phyloP scores from a whole-genome alignment of 495 filamentous ascomycete species.

The Podospora comata region DNA sequence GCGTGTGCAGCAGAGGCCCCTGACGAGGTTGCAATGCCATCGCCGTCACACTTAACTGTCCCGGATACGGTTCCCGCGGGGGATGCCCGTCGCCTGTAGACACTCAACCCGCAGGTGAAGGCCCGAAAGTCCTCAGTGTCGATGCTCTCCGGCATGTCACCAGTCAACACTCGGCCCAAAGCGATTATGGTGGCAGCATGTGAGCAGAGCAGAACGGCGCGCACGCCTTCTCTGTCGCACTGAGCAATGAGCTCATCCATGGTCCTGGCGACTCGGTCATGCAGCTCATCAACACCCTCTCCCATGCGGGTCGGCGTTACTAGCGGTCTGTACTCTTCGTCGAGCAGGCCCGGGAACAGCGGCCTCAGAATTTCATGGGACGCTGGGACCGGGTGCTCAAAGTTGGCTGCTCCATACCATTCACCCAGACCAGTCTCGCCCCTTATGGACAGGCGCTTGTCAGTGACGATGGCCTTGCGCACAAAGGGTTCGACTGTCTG shows the following conservation, averaged over 20 bases:
- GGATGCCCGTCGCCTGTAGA: slow-evolving; percentile 36
- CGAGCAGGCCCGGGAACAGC: slow-evolving; percentile 62
- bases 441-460: slow-evolving; percentile 42
- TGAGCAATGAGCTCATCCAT: slow-evolving; percentile 66
- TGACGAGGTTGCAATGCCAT: background rate
- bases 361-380: slow-evolving; percentile 51
- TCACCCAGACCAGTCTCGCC: slow-evolving; percentile 80
- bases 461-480: slow-evolving; percentile 45
- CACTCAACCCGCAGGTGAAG: slow-evolving; percentile 80
- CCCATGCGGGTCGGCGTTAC: slow-evolving; percentile 66
- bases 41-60: slow-evolving; percentile 13
- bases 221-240: slow-evolving; percentile 61
- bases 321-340: slow-evolving; percentile 52
- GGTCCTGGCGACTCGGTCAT: slow-evolving; percentile 71
- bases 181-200: slow-evolving; percentile 88
- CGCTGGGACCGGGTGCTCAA: slow-evolving; percentile 80
- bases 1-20: slow-evolving; percentile 29
- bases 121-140: slow-evolving; percentile 75
- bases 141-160: slow-evolving; percentile 63
- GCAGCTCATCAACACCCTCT: slow-evolving; percentile 73
- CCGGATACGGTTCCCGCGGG: slow-evolving; percentile 11
- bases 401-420: slow-evolving; percentile 81
- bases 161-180: slow-evolving; percentile 76
- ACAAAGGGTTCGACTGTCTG: slow-evolving; percentile 78
- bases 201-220: slow-evolving; percentile 75